Percentiles rank a stretch among this genome's conserved stretches.
phyloP scores from a whole-genome alignment of 2,329 filamentous ascomycete species.

The Nemania sp. region DNA sequence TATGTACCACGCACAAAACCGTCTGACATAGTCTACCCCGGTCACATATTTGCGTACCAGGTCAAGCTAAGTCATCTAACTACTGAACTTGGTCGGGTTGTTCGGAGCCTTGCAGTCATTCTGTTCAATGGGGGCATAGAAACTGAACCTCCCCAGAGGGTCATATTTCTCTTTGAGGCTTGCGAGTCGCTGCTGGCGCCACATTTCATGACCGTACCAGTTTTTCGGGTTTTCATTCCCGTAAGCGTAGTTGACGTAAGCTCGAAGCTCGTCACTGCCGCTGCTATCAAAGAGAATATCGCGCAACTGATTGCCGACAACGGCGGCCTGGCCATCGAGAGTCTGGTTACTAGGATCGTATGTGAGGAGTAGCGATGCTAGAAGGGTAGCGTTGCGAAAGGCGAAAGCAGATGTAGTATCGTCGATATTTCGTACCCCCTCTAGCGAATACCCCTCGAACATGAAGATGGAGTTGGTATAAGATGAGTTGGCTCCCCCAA shows the following conservation, averaged over 20 bases:
- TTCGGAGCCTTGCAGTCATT: too few relatives aligned
- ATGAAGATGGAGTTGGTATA: conserved; percentile 37
- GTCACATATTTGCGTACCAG: too few relatives aligned
- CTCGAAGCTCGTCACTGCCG: conserved; percentile 15
- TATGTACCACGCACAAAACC: too few relatives aligned
- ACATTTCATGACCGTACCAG: conserved; percentile 2
- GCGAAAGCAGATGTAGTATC: conserved; percentile 30
- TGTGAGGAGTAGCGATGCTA: too few relatives aligned
- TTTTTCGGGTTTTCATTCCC: conserved; percentile 18
- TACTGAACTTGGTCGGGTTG: too few relatives aligned
- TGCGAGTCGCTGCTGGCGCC: neutral
- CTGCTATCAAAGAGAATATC: conserved; percentile 20
- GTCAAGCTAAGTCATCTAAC: too few relatives aligned
- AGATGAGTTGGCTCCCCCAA: conserved; percentile 37
- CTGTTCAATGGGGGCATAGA: conserved; percentile 4
- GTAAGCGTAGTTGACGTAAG: conserved; percentile 30
- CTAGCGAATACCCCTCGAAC: conserved; percentile 32
- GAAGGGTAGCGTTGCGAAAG: too few relatives aligned
- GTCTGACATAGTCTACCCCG: too few relatives aligned
- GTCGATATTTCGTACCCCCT: conserved; percentile 29
- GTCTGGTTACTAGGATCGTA: too few relatives aligned
- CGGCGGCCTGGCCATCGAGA: neutral
- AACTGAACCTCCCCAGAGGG: neutral
- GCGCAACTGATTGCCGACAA: conserved; percentile 21
- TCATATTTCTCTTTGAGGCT: conserved; percentile 3